Conservation (phyloP, 2,329 filamentous ascomycete genomes). For the Thelonectria blattea region DNA sequence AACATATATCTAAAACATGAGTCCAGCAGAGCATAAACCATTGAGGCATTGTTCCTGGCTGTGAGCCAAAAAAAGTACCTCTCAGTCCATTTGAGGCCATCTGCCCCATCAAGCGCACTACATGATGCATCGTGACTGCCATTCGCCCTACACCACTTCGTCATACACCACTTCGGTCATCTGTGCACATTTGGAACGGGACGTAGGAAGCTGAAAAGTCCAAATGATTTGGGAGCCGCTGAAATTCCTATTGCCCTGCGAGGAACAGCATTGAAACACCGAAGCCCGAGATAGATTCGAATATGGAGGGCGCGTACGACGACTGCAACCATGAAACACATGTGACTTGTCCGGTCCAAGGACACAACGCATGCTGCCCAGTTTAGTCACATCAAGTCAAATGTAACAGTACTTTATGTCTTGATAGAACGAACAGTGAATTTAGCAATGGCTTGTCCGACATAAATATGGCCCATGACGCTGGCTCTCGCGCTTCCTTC, state of each 20-base stretch:
- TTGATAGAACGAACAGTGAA: no score
- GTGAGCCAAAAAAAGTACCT: neutral
- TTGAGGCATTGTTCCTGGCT: neutral
- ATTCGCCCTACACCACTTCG: constrained; percentile 15
- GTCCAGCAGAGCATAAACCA: neutral
- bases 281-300: constrained; percentile 21
- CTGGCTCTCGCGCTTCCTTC: neutral
- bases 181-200: neutral
- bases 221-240: neutral
- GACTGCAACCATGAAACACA: neutral
- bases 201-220: constrained; percentile 2
- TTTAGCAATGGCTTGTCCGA: neutral
- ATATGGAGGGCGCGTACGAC: neutral
- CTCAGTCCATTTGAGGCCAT: neutral
- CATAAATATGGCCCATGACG: neutral
- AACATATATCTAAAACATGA: neutral
- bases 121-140: neutral
- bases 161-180: neutral
- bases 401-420: no score
- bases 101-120: neutral
- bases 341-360: neutral
- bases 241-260: neutral
- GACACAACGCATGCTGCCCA: neutral
- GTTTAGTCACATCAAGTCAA: no score
- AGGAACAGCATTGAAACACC: constrained; percentile 6